Conservation (phyloP, 306 rosid species). For the Lathyrus tuberosus region DNA sequence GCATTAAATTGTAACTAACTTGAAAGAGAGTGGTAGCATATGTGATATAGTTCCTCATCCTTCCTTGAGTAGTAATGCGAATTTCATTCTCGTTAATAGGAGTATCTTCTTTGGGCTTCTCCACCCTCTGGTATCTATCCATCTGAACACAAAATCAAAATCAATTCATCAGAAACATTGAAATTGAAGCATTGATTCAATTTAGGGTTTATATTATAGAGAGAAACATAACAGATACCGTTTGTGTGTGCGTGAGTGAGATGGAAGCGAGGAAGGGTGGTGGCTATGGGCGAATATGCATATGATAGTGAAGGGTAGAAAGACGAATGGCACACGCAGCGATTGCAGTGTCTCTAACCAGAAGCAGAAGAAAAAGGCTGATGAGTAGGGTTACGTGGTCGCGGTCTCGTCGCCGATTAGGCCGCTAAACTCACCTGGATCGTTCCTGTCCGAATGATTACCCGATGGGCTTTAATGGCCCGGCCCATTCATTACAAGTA, state of each 20-base stretch:
- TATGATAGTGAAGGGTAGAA: no score
- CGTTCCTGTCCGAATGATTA: not conserved
- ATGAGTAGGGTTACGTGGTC: conserved; percentile 52
- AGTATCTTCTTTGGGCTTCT: conserved; percentile 69
- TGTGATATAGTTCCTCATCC: conserved; percentile 82
- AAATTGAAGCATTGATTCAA: not conserved
- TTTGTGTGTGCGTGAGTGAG: conserved; percentile 6
- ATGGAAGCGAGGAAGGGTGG: not conserved
- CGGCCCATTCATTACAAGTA: no score
- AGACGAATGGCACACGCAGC: not conserved
- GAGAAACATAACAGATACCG: not conserved
- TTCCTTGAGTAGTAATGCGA: conserved; percentile 81
- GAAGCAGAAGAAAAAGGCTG: conserved; percentile 41
- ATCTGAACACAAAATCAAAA: conserved; percentile 30
- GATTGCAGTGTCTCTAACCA: not conserved
- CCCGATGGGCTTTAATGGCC: conserved; percentile 22
- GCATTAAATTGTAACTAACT: conserved; percentile 34
- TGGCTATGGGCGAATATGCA: no score
- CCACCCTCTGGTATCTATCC: conserved; percentile 93
- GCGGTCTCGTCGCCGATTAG: conserved; percentile 64
- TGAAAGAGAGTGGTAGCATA: conserved; percentile 90
- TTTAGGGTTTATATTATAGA: conserved; percentile 30
- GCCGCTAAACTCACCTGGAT: conserved; percentile 44
- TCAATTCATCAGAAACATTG: not conserved
- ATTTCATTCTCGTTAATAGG: conserved; percentile 83